Percentiles rank a stretch among this genome's conserved stretches.
phyloP scores from a whole-genome alignment of 257 asterid genomes.

The Jacaranda copaia region DNA sequence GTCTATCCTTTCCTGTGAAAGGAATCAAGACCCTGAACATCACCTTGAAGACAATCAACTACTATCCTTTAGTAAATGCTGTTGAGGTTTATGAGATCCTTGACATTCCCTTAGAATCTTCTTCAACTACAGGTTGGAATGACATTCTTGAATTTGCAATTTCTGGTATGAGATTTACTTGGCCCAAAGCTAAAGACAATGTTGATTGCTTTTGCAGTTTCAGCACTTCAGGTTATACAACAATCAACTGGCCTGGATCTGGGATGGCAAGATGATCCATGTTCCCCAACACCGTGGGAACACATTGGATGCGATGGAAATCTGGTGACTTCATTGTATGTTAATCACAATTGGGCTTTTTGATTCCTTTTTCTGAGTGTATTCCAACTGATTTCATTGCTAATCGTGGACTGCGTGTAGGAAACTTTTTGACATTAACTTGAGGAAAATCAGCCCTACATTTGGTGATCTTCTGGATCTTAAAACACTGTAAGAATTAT shows the following conservation, averaged over 20 bases:
- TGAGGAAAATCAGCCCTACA: slow-evolving; percentile 87
- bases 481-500: slow-evolving; percentile 69
- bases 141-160: slow-evolving; percentile 13
- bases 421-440: slow-evolving; percentile 69
- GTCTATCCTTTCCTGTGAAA: slow-evolving; percentile 58
- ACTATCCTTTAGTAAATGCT: slow-evolving; percentile 81
- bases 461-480: slow-evolving; percentile 87
- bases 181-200: not conserved
- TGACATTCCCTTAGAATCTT: slow-evolving; percentile 76
- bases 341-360: slow-evolving; percentile 5
- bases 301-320: slow-evolving; percentile 84
- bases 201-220: slow-evolving; percentile 53
- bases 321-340: slow-evolving; percentile 85
- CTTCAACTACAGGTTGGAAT: slow-evolving; percentile 81
- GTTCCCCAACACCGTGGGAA: slow-evolving; percentile 88
- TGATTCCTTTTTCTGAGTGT: not conserved
- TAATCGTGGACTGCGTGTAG: slow-evolving; percentile 43
- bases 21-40: slow-evolving; percentile 71
- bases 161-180: slow-evolving; percentile 8
- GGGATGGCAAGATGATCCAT: slow-evolving; percentile 94
- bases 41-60: slow-evolving; percentile 68
- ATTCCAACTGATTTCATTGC: not conserved
- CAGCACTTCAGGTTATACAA: slow-evolving; percentile 92
- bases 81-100: slow-evolving; percentile 88
- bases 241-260: slow-evolving; percentile 74